Percentiles rank a stretch among this genome's conserved stretches.
phyloP scores from a whole-genome alignment of 768 basidiomycete species.

The Agaricus subrufescens region DNA sequence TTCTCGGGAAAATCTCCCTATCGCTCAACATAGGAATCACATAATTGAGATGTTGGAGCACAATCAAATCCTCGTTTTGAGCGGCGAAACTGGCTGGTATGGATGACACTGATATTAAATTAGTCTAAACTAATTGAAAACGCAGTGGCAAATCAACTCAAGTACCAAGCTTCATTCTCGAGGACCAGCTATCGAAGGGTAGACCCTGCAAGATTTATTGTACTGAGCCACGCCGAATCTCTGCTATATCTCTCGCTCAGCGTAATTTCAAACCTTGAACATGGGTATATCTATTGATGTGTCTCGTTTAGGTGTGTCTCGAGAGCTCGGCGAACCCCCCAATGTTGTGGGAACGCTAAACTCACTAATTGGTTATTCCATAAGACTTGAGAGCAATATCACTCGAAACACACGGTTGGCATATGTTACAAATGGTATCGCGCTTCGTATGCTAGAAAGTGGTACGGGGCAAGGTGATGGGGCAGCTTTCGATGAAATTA shows the following conservation, averaged over 20 bases:
- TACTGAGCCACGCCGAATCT: slow-evolving; percentile 94
- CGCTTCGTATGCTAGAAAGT: slow-evolving; percentile 93
- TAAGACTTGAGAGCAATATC: slow-evolving; percentile 86
- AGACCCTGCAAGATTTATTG: slow-evolving; percentile 87
- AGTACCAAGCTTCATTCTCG: slow-evolving; percentile 89
- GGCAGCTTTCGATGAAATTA: slow-evolving; percentile 90
- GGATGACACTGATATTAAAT: slow-evolving; percentile 4
- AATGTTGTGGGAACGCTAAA: slow-evolving; percentile 70
- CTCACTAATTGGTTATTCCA: slow-evolving; percentile 91
- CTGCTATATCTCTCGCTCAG: slow-evolving; percentile 92
- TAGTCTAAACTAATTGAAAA: slow-evolving; percentile 6
- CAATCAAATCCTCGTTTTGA: slow-evolving; percentile 85
- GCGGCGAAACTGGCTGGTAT: slow-evolving; percentile 41
- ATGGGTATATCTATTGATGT: not conserved
- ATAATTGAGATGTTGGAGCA: slow-evolving; percentile 67
- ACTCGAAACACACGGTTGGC: slow-evolving; percentile 73
- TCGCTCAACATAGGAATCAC: slow-evolving; percentile 72
- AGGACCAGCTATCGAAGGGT: slow-evolving; percentile 80
- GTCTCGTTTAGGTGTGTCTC: slow-evolving; percentile 55
- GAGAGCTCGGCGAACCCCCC: slow-evolving; percentile 83
- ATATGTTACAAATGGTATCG: slow-evolving; percentile 93
- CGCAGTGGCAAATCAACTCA: slow-evolving; percentile 94
- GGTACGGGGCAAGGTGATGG: slow-evolving; percentile 66
- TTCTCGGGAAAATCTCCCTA: slow-evolving; percentile 78
- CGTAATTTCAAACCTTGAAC: slow-evolving; percentile 31